Evolutionary conservation across 179 eudicot species (phyloP), one percentile per base, ranked within the genome.

Genomic region (Gypsophila paniculata): DNA sequence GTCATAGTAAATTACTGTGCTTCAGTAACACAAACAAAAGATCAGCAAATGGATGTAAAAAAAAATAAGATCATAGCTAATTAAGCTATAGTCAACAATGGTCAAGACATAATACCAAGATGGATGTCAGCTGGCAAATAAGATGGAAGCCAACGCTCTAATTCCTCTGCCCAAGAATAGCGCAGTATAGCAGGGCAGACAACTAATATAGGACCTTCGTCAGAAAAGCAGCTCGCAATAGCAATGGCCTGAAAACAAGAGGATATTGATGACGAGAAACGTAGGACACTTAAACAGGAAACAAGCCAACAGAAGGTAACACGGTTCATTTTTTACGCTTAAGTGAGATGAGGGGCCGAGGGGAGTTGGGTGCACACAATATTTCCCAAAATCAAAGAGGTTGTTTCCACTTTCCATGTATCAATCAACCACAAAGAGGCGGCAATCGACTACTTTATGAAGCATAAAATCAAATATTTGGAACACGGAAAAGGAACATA

Each of bases 111-210:
- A 63, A 66, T 87, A 95, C 99, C 99, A 19, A 95, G 89, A 82
- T 92, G 98, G 69, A 95, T 89, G 79, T 95, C 99, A 26, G 91
- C 73, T 29, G 99, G 99, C 82, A 85, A 78, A 83, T 92, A 92
- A 70, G 75, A 82, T 18, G 99, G 96, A 81, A 95, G 90, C 99
- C 99, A 95, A 34, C 80, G 98, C 80, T 95, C 99, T 78, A 90
- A 78, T 76, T 95, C 99, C 79, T 95, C 99, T 64, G 99, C 98
- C 99, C 99, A 95, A 61, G 93, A 74, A 82, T 84, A 87, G 34
- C 99, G 81, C 82, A 95, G 82, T 73, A 95, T 92, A 78, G 99
- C 99, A 13, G 99, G 99, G 81, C 99, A 95, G 72, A 95, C 95
- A 75, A 95, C 91, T 38, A 95, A 90, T 70, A 90, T 80, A 53